Base-by-base conservation (phyloP, 305 asterid species). In the Euphrasia arctica region DNA sequence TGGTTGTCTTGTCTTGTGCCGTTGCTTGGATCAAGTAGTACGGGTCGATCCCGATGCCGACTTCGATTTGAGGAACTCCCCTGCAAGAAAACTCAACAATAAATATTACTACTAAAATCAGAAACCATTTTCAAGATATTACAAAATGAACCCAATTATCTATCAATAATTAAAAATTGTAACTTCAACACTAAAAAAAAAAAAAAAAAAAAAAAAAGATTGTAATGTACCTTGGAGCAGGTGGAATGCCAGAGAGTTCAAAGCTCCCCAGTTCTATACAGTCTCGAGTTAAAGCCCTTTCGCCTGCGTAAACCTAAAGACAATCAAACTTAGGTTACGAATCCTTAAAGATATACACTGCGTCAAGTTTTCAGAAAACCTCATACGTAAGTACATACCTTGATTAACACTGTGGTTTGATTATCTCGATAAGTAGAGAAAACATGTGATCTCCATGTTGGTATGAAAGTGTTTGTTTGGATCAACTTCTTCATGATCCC, bases 11-110 rank as follows among this genome's bases (percentile, higher is more conserved):
- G 34, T 76, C 83, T 56, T 78, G 82, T 28, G 54, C 64, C 28
- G 45, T 74, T 18, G 22, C 22, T 18, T 18, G 22, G 22, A 18
- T 18, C 0, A 18, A 18, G 22, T 18, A 18, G 22, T 18, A 18
- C 22, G 22, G 22, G 22, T 18, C 22, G 22, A 18, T 18, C 22
- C 22, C 4, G 11, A 78, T 73, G 3, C 73, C 68, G 1, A 77
- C 77, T 49, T 78, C 72, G 60, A 78, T 74, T 50, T 74, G 77
- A 1, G 82, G 82, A 12, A 65, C 74, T 1, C 79, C 82, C 63
- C 78, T 76, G 34, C 8, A 47, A 41, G 0, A 15, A 28, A 34
- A 34, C 41, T 34, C 41, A 4, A 34, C 41, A 34, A 34, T 34
- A 4, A 34, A 32, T 31, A 31, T 31, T 31, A 31, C 34, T 4